Conservation (phyloP, 345 rosid genomes). For the Boechera retrofracta region DNA sequence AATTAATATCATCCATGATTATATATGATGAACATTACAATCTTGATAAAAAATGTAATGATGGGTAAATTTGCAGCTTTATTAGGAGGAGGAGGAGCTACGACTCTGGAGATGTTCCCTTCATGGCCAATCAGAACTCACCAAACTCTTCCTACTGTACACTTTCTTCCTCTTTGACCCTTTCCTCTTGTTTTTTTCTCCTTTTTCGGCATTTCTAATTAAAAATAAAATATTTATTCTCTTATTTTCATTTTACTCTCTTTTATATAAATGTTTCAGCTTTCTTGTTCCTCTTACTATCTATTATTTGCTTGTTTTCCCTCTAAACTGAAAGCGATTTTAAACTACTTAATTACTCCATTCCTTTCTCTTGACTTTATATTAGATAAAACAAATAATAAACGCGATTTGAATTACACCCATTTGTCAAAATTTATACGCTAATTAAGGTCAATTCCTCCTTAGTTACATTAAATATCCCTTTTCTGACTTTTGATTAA, state of each 20-base stretch:
- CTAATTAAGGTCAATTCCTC: slow-evolving; percentile 38
- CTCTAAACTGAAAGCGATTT: slow-evolving; percentile 39
- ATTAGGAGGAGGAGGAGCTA: slow-evolving; percentile 77
- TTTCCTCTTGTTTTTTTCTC: slow-evolving; percentile 48
- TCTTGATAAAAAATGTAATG: slow-evolving; percentile 35
- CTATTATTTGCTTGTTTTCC: slow-evolving; percentile 26
- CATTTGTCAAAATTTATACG: slow-evolving; percentile 40
- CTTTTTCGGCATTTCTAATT: slow-evolving; percentile 29
- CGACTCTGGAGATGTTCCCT: slow-evolving; percentile 99
- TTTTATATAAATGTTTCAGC: slow-evolving; percentile 25
- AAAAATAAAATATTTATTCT: background rate
- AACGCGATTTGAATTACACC: slow-evolving; percentile 9
- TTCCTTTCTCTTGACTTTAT: slow-evolving; percentile 42
- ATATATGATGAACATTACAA: background rate
- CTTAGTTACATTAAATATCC: slow-evolving; percentile 15
- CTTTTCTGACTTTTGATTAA: slow-evolving; percentile 32
- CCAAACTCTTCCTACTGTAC: slow-evolving; percentile 80
- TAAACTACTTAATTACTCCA: slow-evolving; percentile 29
- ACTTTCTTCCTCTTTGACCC: slow-evolving; percentile 63
- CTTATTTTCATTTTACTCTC: slow-evolving; percentile 4
- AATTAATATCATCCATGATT: background rate
- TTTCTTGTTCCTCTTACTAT: slow-evolving; percentile 40
- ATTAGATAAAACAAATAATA: slow-evolving; percentile 16
- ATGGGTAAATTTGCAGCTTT: slow-evolving; percentile 73
- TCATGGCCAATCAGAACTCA: slow-evolving; percentile 99